Evolutionary conservation across 1,284 basidiomycete species (phyloP), one percentile per base, ranked within the genome.

Genomic region (Cutaneotrichosporon sp.): DNA sequence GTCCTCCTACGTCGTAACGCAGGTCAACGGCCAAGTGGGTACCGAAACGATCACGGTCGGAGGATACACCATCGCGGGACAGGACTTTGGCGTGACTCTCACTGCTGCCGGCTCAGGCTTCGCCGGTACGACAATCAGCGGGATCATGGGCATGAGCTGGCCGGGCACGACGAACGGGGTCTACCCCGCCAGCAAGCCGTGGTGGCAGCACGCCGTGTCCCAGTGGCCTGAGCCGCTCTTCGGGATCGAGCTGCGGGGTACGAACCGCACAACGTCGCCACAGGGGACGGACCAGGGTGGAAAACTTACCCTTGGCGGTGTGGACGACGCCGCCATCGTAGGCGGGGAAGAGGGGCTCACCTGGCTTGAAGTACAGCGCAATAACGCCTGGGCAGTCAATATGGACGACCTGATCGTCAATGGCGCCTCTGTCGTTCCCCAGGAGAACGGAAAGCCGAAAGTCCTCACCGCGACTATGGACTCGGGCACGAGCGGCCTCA

Each of bases 401-500:
- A 68, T 74, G 56, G 64, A 51, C 44, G 59, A 60, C 17, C 61
- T 80, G 41, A 57, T 63, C 1, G 61, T 79, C 54, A 62, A 59
- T 22, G 34, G 34, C 46, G 57, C 64, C 37, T 64, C 59, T 32
- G 52, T 57, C 25, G 56, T 77, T 35, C 8, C 22, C 10, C 19
- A 39, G 65, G 70, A 5, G 57, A 61, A 11, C 60, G 64, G 35
- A 61, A 60, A 22, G 6, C 34, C 34, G 16, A 9, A 9, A 4
- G 12, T 25, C 24, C 5, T 16, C 9, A 24, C 22, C 17, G 77
- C 77, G 16, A 31, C 8, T 7, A 74, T 79, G 61, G 78, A 79
- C 61, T 96, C 77, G 0, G 92, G 93, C 53, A 96, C 92, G 1
- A 94, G 92, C 0, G 82, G 96, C 38, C 81, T 97, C 44, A 91